These are phyloP conservation scores for Neofusicoccum umdonicola DNA, from an alignment of 2,329 filamentous ascomycete species.

Conservation along the genomic window DNA sequence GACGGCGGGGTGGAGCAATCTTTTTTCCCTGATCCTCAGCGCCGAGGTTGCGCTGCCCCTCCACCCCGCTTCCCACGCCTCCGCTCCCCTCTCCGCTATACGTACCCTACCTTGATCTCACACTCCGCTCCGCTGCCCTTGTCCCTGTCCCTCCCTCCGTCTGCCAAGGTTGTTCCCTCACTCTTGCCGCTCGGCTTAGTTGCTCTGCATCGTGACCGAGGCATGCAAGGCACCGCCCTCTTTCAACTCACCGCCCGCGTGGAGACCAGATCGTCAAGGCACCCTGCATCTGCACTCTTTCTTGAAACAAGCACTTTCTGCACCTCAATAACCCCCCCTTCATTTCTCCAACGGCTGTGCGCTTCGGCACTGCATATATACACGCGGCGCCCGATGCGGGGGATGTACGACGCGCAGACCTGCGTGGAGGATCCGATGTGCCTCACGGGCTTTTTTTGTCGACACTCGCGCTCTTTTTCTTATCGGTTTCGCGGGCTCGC, in stretches of 20 bases:
- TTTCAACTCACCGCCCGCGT: neutral
- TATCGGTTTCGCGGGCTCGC: neutral
- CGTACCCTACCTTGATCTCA: neutral
- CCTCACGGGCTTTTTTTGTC: neutral
- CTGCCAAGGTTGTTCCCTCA: no score
- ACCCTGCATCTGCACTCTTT: neutral
- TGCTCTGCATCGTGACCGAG: neutral
- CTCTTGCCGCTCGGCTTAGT: neutral
- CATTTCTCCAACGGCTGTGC: no score
- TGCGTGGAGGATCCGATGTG: neutral
- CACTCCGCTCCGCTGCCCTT: conserved; percentile 1
- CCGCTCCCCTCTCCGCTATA: neutral
- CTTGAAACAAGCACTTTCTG: neutral
- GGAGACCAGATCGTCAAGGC: neutral
- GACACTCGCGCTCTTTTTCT: no score
- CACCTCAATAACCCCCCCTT: no score
- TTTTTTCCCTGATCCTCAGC: neutral
- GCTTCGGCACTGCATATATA: no score
- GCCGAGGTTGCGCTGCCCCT: neutral
- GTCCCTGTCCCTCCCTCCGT: neutral
- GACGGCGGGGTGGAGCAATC: neutral
- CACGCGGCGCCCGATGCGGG: no score
- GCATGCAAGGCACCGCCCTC: neutral
- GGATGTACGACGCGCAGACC: no score
- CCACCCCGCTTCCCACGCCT: conserved; percentile 1